phyloP scores from a whole-genome alignment of 768 basidiomycete species.

The Lactarius quietus region DNA sequence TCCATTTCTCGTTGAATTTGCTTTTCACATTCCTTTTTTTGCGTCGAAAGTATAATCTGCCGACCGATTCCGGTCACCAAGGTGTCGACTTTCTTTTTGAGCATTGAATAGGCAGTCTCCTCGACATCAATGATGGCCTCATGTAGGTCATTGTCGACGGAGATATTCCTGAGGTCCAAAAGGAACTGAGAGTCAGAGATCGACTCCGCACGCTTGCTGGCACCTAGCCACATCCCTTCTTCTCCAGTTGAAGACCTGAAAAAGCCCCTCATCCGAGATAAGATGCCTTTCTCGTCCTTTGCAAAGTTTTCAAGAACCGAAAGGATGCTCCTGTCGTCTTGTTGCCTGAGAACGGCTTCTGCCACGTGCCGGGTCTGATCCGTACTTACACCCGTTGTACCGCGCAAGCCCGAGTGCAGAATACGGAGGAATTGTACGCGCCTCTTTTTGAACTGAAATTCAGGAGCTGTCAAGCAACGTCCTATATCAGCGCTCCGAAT shows the following conservation, averaged over 20 bases:
- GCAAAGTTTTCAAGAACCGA: background rate
- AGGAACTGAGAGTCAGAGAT: constrained; percentile 21
- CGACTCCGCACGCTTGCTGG: background rate
- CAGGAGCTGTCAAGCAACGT: background rate
- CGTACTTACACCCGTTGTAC: background rate
- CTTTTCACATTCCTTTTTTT: constrained; percentile 11
- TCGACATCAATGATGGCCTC: background rate
- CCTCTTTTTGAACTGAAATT: constrained; percentile 9
- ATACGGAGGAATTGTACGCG: background rate
- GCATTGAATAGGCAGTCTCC: background rate
- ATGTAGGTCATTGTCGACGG: background rate
- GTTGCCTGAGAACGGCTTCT: background rate
- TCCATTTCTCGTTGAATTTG: constrained; percentile 11
- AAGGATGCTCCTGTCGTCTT: background rate
- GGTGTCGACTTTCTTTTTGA: constrained; percentile 1
- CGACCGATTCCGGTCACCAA: background rate
- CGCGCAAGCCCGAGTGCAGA: background rate
- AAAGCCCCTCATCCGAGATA: background rate
- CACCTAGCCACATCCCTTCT: background rate
- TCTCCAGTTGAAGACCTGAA: background rate
- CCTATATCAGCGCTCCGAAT: background rate
- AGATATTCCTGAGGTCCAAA: background rate
- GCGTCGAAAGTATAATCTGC: constrained; percentile 1
- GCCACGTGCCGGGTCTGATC: background rate
- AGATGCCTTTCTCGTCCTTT: background rate